A percentile compares a stretch with the other conserved stretches of the same genome.
phyloP scores from a whole-genome alignment of 1,284 basidiomycete genomes.

The Trametes hirsuta region DNA sequence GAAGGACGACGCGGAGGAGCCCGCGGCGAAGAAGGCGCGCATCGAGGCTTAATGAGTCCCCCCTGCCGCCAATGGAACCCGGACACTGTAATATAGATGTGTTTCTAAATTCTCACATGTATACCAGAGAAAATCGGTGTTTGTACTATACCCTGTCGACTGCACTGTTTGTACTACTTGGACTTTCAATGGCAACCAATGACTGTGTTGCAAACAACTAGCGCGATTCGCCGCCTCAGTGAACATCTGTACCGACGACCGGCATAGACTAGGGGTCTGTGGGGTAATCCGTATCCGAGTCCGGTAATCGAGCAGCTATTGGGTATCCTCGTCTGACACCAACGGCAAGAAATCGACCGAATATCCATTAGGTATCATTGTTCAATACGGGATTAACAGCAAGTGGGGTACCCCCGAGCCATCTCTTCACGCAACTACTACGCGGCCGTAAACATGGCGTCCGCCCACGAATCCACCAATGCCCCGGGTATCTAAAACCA shows the following conservation, averaged over 20 bases:
- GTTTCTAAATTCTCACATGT: slow-evolving; percentile 6
- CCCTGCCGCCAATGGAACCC: no score
- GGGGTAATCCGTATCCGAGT: no score
- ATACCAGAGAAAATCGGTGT: neutral
- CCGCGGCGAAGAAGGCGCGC: slow-evolving; percentile 7
- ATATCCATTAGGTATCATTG: slow-evolving; percentile 4
- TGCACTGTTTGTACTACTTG: slow-evolving; percentile 7
- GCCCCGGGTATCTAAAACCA: slow-evolving; percentile 4
- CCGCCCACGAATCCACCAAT: neutral
- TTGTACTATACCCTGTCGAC: slow-evolving; percentile 13
- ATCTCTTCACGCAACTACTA: neutral
- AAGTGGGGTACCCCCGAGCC: neutral
- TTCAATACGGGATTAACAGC: slow-evolving; percentile 8
- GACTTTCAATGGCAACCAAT: neutral
- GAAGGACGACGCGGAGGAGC: neutral
- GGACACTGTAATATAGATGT: slow-evolving; percentile 3
- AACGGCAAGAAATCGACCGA: neutral
- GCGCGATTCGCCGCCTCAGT: no score
- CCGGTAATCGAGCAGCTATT: no score
- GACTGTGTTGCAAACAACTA: neutral
- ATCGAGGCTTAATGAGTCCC: neutral
- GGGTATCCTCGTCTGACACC: neutral
- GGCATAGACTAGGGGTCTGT: no score
- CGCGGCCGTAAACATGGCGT: neutral
- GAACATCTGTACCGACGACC: no score